Evolutionary conservation across 768 basidiomycete genomes (phyloP), one percentile per base, ranked within the genome.

Genomic region (Cantharellus anzutake): DNA sequence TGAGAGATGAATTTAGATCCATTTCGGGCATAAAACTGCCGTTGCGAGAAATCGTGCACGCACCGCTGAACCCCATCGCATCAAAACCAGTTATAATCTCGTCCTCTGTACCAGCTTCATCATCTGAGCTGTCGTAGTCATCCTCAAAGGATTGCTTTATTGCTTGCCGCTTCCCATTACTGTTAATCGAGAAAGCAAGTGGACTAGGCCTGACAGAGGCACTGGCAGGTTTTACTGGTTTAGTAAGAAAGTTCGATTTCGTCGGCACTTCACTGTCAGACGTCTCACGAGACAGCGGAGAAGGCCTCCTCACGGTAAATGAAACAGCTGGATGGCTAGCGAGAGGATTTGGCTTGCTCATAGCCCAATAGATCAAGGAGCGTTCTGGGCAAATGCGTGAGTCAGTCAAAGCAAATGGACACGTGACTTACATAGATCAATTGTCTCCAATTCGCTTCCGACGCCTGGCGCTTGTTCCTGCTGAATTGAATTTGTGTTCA

Each of bases 1-100:
- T 86, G 81, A 88, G 85, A 78, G 56, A 11, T 57, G 42, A 61
- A 56, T 52, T 60, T 50, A 29, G 20, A 29, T 29, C 20, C 20
- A 29, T 29, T 29, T 29, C 20, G 20, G 20, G 20, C 20, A 51
- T 60, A 20, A 29, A n/a, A 2, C 44, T 48, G 48, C 59, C 73
- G 77, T 63, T 63, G 58, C 48, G 48, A 51, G 62, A 58, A 63
- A 38, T 59, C 59, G n/a, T 55, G 20, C 67, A 87, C 89, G 77
- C 83, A 92, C 89, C 89, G 86, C 81, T 86, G 80, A 63, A 80
- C 80, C 84, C 80, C 62, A 84, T 81, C 60, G 76, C 75, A 67
- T 84, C 82, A 65, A 87, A 85, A 3, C 78, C 80, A 2, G 81
- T 78, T 58, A 86, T 80, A 4, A 86, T 75, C 68, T 85, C 80